Evolutionary conservation across 768 basidiomycete species (phyloP), one percentile per base, ranked within the genome.

Genomic region (Megacollybia marginata): DNA sequence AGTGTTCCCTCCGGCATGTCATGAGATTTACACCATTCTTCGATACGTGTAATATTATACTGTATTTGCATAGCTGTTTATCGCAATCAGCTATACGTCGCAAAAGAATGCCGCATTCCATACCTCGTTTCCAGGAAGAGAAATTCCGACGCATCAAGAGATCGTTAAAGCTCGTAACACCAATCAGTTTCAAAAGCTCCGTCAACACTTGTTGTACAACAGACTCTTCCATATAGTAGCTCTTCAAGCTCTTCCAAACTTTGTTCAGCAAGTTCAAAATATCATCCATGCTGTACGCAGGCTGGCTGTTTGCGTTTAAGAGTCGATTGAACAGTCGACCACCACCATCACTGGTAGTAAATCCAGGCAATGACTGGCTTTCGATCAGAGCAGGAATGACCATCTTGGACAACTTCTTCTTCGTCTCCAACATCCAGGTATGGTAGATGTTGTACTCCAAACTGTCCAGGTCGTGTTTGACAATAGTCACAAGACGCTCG

Each of bases 401-500:
- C 93, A 98, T 98, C 75, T 97, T 98, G 43, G 82, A 76, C 36
- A 99, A 73, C 50, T 85, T 87, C 71, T 92, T 94, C 82, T 98
- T 99, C 35, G 92, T 89, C 71, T 97, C 96, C 49, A 88, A 71
- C 92, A 99, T 98, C 90, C 92, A 97, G 0, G 95, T 97, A 65
- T 97, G 95, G 66, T 97, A 98, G 67, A 99, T 95, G 74, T 99
- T 99, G 75, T 97, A 98, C 70, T 99, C 95, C 61, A 99, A 73
- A 53, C 89, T 92, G 68, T 98, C 96, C 40, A 99, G 82, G 65
- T 99, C 96, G 62, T 98, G 95, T 65, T 96, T 97, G 65, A 98
- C 96, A 54, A 98, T 90, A n/a, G 87, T 85, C 13, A 99, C 94
- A 16, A 99, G 76, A 23, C 90, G 85, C 66, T 97, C 96, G 60